phyloP scores from a whole-genome alignment of 768 basidiomycete genomes.

The Rubroboletus pulcherrimus region DNA sequence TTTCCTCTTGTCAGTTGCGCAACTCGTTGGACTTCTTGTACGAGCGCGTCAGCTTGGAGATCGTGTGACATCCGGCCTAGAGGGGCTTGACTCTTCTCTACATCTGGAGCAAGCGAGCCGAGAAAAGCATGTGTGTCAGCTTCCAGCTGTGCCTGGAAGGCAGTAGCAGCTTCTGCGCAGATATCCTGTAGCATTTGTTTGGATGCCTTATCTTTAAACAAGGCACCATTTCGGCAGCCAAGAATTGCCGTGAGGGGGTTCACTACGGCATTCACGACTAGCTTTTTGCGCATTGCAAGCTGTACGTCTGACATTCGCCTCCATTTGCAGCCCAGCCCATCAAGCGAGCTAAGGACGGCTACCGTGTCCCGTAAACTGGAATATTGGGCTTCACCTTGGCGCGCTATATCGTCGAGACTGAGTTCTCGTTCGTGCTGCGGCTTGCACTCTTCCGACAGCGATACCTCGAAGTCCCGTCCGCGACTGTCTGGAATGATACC shows the following conservation, averaged over 20 bases:
- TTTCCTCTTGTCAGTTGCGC: slow-evolving; percentile 58
- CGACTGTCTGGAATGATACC: slow-evolving; percentile 70
- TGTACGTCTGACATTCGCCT: slow-evolving; percentile 64
- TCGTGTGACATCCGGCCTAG: slow-evolving; percentile 43
- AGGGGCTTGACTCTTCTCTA: slow-evolving; percentile 23
- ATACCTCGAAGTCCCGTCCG: slow-evolving; percentile 61
- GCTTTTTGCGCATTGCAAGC: slow-evolving; percentile 67
- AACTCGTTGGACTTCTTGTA: slow-evolving; percentile 56
- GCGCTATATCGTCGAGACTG: slow-evolving; percentile 51
- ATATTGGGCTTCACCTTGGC: slow-evolving; percentile 42
- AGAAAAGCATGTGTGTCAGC: slow-evolving; percentile 33
- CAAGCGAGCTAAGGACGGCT: slow-evolving; percentile 53
- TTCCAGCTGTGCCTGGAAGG: slow-evolving; percentile 52
- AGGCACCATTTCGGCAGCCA: slow-evolving; percentile 74
- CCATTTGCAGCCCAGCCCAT: slow-evolving; percentile 60
- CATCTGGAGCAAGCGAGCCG: slow-evolving; percentile 21
- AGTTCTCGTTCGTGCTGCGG: slow-evolving; percentile 39
- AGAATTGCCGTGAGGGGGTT: slow-evolving; percentile 85
- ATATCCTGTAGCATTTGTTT: slow-evolving; percentile 46
- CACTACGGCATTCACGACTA: slow-evolving; percentile 77
- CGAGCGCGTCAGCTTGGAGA: slow-evolving; percentile 44
- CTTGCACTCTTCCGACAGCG: slow-evolving; percentile 35
- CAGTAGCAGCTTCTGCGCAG: slow-evolving; percentile 67
- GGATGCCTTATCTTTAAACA: slow-evolving; percentile 48
- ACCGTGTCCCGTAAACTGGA: slow-evolving; percentile 65